A percentile compares a stretch with the other conserved stretches of the same genome.
Conservation (phyloP, 2,329 filamentous ascomycete species). For the Escovopsis sp. region DNA sequence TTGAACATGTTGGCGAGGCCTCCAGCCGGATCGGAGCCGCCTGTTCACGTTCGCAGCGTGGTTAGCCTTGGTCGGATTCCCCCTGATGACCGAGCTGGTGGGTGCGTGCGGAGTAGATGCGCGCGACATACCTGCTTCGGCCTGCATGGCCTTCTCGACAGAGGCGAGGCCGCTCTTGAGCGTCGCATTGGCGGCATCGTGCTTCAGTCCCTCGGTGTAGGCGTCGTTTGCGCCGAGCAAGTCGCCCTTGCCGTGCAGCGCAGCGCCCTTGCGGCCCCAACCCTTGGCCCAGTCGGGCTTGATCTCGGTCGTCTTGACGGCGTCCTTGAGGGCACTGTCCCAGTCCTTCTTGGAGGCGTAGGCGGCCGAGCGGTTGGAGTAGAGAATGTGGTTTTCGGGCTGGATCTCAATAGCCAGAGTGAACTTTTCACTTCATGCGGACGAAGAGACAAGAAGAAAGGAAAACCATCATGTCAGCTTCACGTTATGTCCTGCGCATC, state of each 20-base stretch:
- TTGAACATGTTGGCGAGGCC: slow-evolving; percentile 89
- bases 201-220: slow-evolving; percentile 86
- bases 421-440: slow-evolving; percentile 63
- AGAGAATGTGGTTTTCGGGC: slow-evolving; percentile 86
- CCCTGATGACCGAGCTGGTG: no score
- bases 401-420: slow-evolving; percentile 83
- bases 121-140: slow-evolving; percentile 21
- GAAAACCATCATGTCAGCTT: neutral
- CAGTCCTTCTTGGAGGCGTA: slow-evolving; percentile 86
- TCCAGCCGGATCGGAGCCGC: slow-evolving; percentile 44
- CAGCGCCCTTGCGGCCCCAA: slow-evolving; percentile 85
- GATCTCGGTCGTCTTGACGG: slow-evolving; percentile 81
- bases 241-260: slow-evolving; percentile 76
- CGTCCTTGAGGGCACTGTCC: slow-evolving; percentile 72
- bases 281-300: slow-evolving; percentile 98
- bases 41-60: slow-evolving; percentile 6
- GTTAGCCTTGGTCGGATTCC: neutral
- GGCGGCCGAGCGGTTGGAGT: slow-evolving; percentile 85
- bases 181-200: slow-evolving; percentile 82
- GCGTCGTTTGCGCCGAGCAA: slow-evolving; percentile 75
- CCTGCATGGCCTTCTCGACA: slow-evolving; percentile 77
- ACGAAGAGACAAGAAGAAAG: neutral
- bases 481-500: neutral
- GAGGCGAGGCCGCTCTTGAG: slow-evolving; percentile 77
- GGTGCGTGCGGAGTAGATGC: neutral